A percentile compares a stretch with the other conserved stretches of the same genome.
phyloP scores from a whole-genome alignment of 1,139 yeast genomes.

The Taphrina deformans region DNA sequence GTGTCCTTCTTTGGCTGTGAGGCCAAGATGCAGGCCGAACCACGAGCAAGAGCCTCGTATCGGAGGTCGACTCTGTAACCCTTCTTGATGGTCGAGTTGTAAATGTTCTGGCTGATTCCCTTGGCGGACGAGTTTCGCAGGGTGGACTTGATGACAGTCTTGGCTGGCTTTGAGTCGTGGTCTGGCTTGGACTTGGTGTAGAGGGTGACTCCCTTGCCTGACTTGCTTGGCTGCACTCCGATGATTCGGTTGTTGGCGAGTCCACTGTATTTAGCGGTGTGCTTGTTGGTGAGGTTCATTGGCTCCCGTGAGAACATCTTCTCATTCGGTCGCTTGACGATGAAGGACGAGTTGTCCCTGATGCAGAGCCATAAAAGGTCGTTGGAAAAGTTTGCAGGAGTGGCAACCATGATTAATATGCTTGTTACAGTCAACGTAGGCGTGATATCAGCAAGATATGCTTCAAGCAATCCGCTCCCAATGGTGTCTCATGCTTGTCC shows the following conservation, averaged over 20 bases:
- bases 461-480: neutral
- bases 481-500: neutral
- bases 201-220: slow-evolving; percentile 48
- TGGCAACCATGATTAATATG: slow-evolving; percentile 9
- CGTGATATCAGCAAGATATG: neutral
- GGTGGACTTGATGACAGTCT: slow-evolving; percentile 36
- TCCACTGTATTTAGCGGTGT: slow-evolving; percentile 52
- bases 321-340: slow-evolving; percentile 35
- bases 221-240: slow-evolving; percentile 46
- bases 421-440: neutral
- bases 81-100: slow-evolving; percentile 51
- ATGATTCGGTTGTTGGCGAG: slow-evolving; percentile 44
- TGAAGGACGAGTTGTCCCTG: slow-evolving; percentile 30
- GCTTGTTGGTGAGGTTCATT: slow-evolving; percentile 52
- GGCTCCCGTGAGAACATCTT: slow-evolving; percentile 56
- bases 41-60: slow-evolving; percentile 35
- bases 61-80: slow-evolving; percentile 54
- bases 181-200: slow-evolving; percentile 50
- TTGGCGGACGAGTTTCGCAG: slow-evolving; percentile 46
- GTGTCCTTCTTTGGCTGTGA: slow-evolving; percentile 32
- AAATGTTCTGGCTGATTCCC: slow-evolving; percentile 51
- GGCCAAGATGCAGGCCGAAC: slow-evolving; percentile 19
- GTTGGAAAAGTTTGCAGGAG: slow-evolving; percentile 25
- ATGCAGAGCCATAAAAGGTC: slow-evolving; percentile 33
- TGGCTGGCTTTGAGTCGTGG: slow-evolving; percentile 43